Evolutionary conservation across 2,329 filamentous ascomycete species (phyloP).

Genomic region (Domatiomyces catenatus): DNA sequence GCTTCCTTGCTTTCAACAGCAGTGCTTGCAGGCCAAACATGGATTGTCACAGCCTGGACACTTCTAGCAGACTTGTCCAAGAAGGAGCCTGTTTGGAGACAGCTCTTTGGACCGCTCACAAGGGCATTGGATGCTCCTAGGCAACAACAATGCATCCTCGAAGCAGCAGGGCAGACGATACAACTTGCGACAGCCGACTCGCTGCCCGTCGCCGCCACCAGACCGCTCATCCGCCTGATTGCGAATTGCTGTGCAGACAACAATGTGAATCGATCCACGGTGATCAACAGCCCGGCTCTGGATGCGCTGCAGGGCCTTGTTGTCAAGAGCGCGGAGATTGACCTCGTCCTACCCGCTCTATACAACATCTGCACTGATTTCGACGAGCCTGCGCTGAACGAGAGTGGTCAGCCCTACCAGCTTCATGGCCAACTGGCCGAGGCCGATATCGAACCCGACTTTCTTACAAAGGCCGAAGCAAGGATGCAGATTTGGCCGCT

Average conservation of each 20-base stretch:
- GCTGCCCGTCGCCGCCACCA: neutral
- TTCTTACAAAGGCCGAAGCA: constrained; percentile 3
- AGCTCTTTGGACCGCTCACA: constrained; percentile 6
- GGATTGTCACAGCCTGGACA: neutral
- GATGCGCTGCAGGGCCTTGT: constrained; percentile 7
- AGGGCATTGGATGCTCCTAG: neutral
- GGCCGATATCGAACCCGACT: neutral
- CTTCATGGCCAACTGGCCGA: constrained; percentile 1
- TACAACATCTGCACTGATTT: constrained; percentile 16
- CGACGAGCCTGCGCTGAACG: constrained; percentile 9
- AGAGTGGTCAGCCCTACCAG: constrained; percentile 3
- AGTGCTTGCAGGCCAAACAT: neutral
- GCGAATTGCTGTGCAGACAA: constrained; percentile 18
- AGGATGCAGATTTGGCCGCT: constrained; percentile 6
- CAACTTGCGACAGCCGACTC: neutral
- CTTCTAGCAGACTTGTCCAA: constrained; percentile 10
- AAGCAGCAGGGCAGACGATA: constrained; percentile 10
- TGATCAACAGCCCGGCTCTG: constrained; percentile 10
- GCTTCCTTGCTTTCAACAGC: neutral
- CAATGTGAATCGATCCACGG: constrained; percentile 13
- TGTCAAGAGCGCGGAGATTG: constrained; percentile 4
- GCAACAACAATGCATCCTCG: constrained; percentile 7
- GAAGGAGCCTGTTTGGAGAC: constrained; percentile 10
- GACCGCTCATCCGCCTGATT: constrained; percentile 11
- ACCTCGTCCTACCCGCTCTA: constrained; percentile 12